Conservation (phyloP, 2,329 filamentous ascomycete genomes). For the Aspergillus transmontanensis region DNA sequence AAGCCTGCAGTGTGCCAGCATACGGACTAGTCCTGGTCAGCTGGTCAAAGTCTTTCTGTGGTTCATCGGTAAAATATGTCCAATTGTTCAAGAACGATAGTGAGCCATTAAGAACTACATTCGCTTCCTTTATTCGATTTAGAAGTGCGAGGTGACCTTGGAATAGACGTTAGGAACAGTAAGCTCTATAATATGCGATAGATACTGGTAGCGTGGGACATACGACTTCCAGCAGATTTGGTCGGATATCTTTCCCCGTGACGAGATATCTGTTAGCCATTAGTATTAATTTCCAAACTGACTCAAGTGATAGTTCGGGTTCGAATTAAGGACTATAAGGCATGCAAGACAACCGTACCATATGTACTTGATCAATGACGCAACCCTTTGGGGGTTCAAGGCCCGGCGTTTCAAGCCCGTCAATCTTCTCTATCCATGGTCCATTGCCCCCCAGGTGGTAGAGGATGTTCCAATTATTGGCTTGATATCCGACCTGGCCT, state of each 20-base stretch:
- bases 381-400: conserved; percentile 52
- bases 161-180: background rate
- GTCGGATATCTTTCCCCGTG: conserved; percentile 63
- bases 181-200: background rate
- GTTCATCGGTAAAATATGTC: conserved; percentile 55
- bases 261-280: conserved; percentile 52
- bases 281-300: conserved; percentile 6
- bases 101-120: conserved; percentile 50
- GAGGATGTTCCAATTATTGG: conserved; percentile 50
- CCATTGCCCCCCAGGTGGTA: conserved; percentile 59
- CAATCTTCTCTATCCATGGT: conserved; percentile 56
- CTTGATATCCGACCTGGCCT: background rate
- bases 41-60: conserved; percentile 52
- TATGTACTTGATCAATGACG: conserved; percentile 59
- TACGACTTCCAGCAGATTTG: conserved; percentile 51
- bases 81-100: conserved; percentile 58
- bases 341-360: conserved; percentile 44
- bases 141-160: conserved; percentile 53
- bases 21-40: conserved; percentile 59
- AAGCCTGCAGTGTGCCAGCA: conserved; percentile 57
- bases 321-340: background rate
- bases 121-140: conserved; percentile 47
- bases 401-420: conserved; percentile 36
- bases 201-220: conserved; percentile 27
- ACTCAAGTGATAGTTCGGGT: background rate